Conservation (phyloP, 2,329 filamentous ascomycete species). For the Arthrobotrys pseudoclavata region DNA sequence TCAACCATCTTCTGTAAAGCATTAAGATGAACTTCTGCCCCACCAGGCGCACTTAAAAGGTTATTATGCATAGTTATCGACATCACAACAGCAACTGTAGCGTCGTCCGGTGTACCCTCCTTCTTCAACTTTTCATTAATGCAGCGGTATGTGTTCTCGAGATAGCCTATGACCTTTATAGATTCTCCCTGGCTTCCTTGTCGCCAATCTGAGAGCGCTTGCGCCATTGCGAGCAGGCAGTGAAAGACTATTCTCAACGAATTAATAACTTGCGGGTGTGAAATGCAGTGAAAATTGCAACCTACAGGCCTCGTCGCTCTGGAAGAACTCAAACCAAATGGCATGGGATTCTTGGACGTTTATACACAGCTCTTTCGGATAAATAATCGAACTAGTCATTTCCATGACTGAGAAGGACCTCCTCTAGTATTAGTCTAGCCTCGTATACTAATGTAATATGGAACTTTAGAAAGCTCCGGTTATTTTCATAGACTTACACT, state of each 20-base stretch:
- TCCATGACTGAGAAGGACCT: conserved; percentile 32
- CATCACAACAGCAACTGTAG: conserved; percentile 52
- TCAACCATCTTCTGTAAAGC: conserved; percentile 43
- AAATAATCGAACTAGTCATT: conserved; percentile 29
- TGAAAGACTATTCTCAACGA: conserved; percentile 35
- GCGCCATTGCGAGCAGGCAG: conserved; percentile 47
- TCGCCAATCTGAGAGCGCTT: conserved; percentile 29
- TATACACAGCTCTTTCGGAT: conserved; percentile 44
- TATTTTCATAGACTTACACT: conserved; percentile 17
- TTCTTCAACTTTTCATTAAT: conserved; percentile 37
- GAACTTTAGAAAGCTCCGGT: no score
- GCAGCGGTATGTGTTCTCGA: conserved; percentile 44
- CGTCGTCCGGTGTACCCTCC: conserved; percentile 22
- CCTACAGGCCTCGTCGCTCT: conserved; percentile 52
- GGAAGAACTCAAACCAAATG: conserved; percentile 42
- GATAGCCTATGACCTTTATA: conserved; percentile 28
- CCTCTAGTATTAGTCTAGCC: background rate
- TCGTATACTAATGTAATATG: background rate
- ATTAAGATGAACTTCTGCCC: conserved; percentile 37
- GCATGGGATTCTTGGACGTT: conserved; percentile 21
- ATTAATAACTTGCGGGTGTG: background rate
- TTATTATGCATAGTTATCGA: conserved; percentile 56
- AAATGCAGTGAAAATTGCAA: background rate
- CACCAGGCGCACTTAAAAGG: conserved; percentile 38
- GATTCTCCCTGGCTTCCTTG: conserved; percentile 22